Percentiles rank a stretch among this genome's conserved stretches.
phyloP scores from a whole-genome alignment of 2,329 filamentous ascomycete genomes.

The Periconia sp. region DNA sequence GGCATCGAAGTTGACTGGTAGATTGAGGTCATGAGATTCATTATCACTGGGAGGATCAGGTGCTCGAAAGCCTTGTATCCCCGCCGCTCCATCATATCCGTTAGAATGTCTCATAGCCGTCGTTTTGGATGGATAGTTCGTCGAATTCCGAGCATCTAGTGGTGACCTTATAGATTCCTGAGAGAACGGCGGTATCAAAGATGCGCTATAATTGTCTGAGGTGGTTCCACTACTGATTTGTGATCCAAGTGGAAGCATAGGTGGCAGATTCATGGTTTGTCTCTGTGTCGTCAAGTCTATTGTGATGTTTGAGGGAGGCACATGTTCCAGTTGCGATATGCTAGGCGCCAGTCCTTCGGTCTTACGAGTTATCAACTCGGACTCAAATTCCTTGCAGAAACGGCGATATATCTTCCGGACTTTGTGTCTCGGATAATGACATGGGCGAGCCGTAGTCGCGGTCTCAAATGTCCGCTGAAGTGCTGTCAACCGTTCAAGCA shows the following conservation, averaged over 20 bases:
- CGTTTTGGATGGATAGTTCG: too few relatives aligned
- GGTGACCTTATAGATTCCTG: too few relatives aligned
- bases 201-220: background rate
- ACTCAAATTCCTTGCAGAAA: conserved; percentile 32
- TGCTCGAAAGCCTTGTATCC: background rate
- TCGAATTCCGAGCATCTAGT: too few relatives aligned
- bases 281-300: background rate
- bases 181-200: background rate
- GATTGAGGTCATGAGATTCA: background rate
- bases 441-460: background rate
- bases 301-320: conserved; percentile 1
- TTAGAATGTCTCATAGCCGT: background rate
- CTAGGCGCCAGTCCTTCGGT: background rate
- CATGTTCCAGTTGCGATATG: conserved; percentile 9
- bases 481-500: conserved; percentile 23
- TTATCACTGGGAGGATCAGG: background rate
- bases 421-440: conserved; percentile 12
- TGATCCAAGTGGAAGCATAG: too few relatives aligned
- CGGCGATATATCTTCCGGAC: conserved; percentile 30
- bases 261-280: too few relatives aligned
- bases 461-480: conserved; percentile 22
- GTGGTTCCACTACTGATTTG: background rate
- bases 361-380: conserved; percentile 7
- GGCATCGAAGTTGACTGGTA: conserved; percentile 1
- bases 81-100: background rate